phyloP scores from a whole-genome alignment of 352 stramenopile species.

The Paralagenidium karlingii region DNA sequence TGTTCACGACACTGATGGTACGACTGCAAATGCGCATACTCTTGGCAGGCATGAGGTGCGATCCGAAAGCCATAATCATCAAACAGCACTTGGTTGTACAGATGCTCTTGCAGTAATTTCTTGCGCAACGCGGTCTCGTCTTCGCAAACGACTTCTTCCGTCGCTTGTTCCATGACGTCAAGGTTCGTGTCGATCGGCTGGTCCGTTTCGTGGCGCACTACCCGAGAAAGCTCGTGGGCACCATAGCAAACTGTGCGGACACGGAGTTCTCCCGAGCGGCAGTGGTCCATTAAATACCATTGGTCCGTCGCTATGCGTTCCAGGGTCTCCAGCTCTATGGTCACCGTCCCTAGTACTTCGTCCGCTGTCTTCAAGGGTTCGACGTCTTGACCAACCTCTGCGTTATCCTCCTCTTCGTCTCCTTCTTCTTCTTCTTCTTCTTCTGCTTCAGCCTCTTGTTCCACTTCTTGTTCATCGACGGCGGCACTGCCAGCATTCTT shows the following conservation, averaged over 20 bases:
- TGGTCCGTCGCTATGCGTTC: conserved; percentile 25
- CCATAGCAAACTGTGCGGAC: conserved; percentile 48
- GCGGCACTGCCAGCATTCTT: conserved; percentile 1
- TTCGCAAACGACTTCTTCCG: conserved; percentile 2
- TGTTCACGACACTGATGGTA: conserved; percentile 67
- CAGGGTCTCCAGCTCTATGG: conserved; percentile 29
- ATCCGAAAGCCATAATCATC: conserved; percentile 68
- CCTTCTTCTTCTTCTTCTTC: not conserved
- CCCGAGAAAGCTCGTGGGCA: too few species aligned
- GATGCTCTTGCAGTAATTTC: conserved; percentile 20
- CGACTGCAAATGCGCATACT: conserved; percentile 51
- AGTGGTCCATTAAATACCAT: conserved; percentile 42
- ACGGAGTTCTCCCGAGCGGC: conserved; percentile 42
- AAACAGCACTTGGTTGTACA: conserved; percentile 16
- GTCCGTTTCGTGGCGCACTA: too few species aligned
- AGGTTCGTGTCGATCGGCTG: too few species aligned
- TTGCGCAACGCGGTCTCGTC: conserved; percentile 8
- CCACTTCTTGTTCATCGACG: not conserved
- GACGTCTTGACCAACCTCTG: too few species aligned
- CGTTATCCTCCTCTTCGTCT: not conserved
- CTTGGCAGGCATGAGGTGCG: conserved; percentile 12
- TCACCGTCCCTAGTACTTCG: conserved; percentile 32
- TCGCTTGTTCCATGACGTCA: too few species aligned
- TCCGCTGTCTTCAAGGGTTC: too few species aligned
- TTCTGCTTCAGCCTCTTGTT: not conserved